Conservation (phyloP, 1,284 basidiomycete genomes). For the Puccinia triticina region DNA sequence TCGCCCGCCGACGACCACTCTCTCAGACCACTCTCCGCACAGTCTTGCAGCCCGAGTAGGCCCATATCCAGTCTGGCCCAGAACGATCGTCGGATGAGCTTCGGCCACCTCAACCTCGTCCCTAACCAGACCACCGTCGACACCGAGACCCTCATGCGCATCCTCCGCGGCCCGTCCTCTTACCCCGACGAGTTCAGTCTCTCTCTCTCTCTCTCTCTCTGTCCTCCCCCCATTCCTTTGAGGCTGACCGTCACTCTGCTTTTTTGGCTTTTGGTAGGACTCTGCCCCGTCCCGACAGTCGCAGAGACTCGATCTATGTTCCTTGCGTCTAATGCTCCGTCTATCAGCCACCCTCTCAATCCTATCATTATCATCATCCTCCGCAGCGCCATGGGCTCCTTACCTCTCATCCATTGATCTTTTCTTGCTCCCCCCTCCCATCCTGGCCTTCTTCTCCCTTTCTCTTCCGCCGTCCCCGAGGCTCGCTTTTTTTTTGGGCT, state of each 20-base stretch:
- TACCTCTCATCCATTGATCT: not conserved
- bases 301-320: not conserved
- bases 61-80: no score
- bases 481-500: no score
- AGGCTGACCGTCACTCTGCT: not conserved
- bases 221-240: no score
- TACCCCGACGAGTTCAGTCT: conserved; percentile 36
- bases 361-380: not conserved
- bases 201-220: not conserved
- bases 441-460: no score
- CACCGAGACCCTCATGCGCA: conserved; percentile 15
- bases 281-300: not conserved
- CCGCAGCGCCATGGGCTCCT: not conserved
- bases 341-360: not conserved
- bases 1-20: not conserved
- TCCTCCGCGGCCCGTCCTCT: conserved; percentile 44
- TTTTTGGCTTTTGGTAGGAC: not conserved
- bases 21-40: no score
- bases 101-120: conserved; percentile 10
- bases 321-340: not conserved
- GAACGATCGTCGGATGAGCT: not conserved
- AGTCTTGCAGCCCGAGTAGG: no score
- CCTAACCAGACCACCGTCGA: conserved; percentile 11
- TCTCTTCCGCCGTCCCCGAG: no score
- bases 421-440: no score